Evolutionary conservation across 441 rosid genomes (phyloP), one percentile per base, ranked within the genome.

Genomic region (Aquilaria agallochum): DNA sequence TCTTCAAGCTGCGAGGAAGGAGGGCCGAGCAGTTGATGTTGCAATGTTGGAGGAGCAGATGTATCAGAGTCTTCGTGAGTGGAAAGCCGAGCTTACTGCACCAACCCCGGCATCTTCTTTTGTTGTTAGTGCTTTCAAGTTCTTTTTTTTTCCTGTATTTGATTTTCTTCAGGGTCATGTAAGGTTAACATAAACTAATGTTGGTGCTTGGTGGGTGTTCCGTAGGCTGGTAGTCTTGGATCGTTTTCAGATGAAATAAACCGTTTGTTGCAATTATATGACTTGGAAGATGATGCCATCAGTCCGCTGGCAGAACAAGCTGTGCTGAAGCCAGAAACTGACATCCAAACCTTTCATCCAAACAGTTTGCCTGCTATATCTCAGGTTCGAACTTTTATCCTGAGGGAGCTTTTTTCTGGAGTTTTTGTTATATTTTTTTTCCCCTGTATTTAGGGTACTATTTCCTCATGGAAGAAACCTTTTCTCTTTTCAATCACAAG

Each of bases 31-130:
- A 4, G 57, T 59, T 59, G 90, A 89, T 61, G 77, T 79, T 65
- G 76, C 72, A 2, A 62, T 82, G 33, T 65, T 92, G 63, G 90
- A 81, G 73, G 95, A 87, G 53, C 93, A 92, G 57, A 85, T 89
- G 63, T 73, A 73, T 69, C 85, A 77, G 71, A 76, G 77, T 51
- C 83, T 87, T 5, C 78, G 75, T 9, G 96, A 89, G 60, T 86
- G 89, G 91, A 79, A 81, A 74, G 75, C 82, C 52, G 96, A 92
- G 76, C 88, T 92, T 55, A 70, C 58, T 59, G 74, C 80, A 53
- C 80, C 92, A 32, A 78, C 91, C 62, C 92, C 89, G 1, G 85
- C 88, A 46, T 73, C 84, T 44, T 84, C 88, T 70, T 74, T 80
- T 63, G 68, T 73, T 67, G 85, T 81, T 57, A 53, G 75, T 73